phyloP scores from a whole-genome alignment of 2,329 filamentous ascomycete species.

The Neofusicoccum kwambonambiense region DNA sequence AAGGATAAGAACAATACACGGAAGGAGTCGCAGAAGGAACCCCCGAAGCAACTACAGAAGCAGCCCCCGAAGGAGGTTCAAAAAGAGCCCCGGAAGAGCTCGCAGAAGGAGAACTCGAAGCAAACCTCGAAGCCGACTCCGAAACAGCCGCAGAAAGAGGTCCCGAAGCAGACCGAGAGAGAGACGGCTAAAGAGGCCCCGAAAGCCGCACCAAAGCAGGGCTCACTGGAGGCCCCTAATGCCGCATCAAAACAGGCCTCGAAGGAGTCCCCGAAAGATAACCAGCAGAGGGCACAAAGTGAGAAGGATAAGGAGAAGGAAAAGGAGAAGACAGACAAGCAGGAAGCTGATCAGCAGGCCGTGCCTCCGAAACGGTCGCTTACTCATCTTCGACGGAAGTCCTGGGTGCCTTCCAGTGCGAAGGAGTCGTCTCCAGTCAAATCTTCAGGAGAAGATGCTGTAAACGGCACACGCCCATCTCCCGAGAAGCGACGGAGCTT shows the following conservation, averaged over 20 bases:
- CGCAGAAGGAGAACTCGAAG: background rate
- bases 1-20: conserved; percentile 6
- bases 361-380: conserved; percentile 15
- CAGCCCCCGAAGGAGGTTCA: conserved; percentile 5
- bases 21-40: background rate
- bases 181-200: background rate
- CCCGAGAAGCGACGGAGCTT: conserved; percentile 17
- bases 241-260: background rate
- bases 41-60: background rate
- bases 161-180: background rate
- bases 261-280: background rate
- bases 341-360: conserved; percentile 14
- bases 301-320: conserved; percentile 2
- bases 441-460: conserved; percentile 10
- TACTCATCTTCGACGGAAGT: conserved; percentile 18
- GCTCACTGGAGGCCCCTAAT: background rate
- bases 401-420: conserved; percentile 24
- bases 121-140: background rate
- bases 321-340: conserved; percentile 14
- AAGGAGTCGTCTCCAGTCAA: conserved; percentile 28
- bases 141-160: background rate
- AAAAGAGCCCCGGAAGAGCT: background rate
- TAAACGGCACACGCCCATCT: conserved; percentile 8
- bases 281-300: background rate
- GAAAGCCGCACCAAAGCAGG: background rate